Percentiles rank a stretch among this genome's conserved stretches.
phyloP scores from a whole-genome alignment of 495 filamentous ascomycete genomes.

The Astrocystis sublimbata region DNA sequence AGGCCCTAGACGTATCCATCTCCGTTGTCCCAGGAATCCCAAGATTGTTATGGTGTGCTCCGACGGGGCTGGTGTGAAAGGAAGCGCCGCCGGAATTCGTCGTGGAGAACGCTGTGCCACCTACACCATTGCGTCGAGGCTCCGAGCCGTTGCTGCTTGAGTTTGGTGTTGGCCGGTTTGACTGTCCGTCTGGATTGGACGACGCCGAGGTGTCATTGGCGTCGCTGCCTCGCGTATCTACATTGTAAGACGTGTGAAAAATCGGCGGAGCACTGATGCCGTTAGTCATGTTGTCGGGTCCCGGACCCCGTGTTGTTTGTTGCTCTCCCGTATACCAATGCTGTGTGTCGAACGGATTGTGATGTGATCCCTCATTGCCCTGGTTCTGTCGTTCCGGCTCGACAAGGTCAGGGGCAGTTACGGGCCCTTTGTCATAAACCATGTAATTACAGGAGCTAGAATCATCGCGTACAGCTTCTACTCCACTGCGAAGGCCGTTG shows the following conservation, averaged over 20 bases:
- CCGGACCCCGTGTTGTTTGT: slow-evolving; percentile 32
- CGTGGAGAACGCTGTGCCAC: slow-evolving; percentile 28
- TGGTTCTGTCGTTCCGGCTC: slow-evolving; percentile 20
- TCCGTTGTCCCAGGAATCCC: slow-evolving; percentile 32
- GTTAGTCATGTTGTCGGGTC: slow-evolving; percentile 26
- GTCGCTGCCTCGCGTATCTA: slow-evolving; percentile 34
- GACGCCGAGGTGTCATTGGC: slow-evolving; percentile 44
- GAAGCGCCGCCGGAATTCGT: slow-evolving; percentile 40
- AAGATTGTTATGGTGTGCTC: slow-evolving; percentile 40
- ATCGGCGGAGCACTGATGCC: slow-evolving; percentile 34
- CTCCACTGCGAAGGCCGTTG: background rate
- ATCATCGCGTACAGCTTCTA: slow-evolving; percentile 10
- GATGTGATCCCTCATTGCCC: background rate
- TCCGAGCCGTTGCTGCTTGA: slow-evolving; percentile 54
- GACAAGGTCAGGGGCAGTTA: slow-evolving; percentile 7
- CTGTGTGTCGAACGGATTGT: slow-evolving; percentile 22
- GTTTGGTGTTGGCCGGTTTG: slow-evolving; percentile 53
- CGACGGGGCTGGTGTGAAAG: slow-evolving; percentile 47
- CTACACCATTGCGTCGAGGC: slow-evolving; percentile 30
- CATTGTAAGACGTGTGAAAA: slow-evolving; percentile 27
- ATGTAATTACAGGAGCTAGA: slow-evolving; percentile 20
- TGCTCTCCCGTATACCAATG: slow-evolving; percentile 39
- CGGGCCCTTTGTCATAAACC: slow-evolving; percentile 17
- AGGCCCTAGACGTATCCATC: slow-evolving; percentile 30
- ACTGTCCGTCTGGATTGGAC: slow-evolving; percentile 40